Percentiles rank a stretch among this genome's conserved stretches.
phyloP scores from a whole-genome alignment of 345 rosid species.

The Cardiospermum halicacabum region DNA sequence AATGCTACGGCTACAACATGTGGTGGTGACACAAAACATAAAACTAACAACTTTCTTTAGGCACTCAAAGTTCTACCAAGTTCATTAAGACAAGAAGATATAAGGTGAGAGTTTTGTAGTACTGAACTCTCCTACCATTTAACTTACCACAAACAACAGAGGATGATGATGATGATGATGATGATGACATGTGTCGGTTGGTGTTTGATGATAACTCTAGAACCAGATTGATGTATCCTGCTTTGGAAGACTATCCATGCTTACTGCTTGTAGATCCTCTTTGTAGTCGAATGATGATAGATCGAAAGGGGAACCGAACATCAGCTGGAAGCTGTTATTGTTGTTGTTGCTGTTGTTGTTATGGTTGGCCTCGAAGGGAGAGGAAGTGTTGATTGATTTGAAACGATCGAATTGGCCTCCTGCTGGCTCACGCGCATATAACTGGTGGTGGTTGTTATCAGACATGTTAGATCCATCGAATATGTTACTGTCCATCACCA shows the following conservation, averaged over 20 bases:
- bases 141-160: not conserved
- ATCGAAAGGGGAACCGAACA: constrained; percentile 67
- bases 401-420: constrained; percentile 41
- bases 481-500: constrained; percentile 45
- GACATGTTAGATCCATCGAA: constrained; percentile 53
- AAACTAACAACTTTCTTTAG: constrained; percentile 3
- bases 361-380: constrained; percentile 41
- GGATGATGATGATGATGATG: not conserved
- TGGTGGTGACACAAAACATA: constrained; percentile 7
- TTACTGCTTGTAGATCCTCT: constrained; percentile 55
- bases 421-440: constrained; percentile 48
- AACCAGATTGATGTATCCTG: constrained; percentile 77
- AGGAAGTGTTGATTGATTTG: constrained; percentile 38
- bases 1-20: constrained; percentile 22
- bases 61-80: constrained; percentile 3
- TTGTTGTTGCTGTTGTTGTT: constrained; percentile 29
- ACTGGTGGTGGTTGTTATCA: constrained; percentile 42
- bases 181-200: too few relatives aligned
- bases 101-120: not conserved
- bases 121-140: not conserved
- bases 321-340: constrained; percentile 38
- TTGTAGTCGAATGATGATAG: constrained; percentile 59
- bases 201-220: constrained; percentile 25
- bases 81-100: not conserved
- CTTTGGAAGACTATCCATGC: constrained; percentile 51